phyloP scores from a whole-genome alignment of 2,329 filamentous ascomycete species.

The Akanthomyces muscarius region DNA sequence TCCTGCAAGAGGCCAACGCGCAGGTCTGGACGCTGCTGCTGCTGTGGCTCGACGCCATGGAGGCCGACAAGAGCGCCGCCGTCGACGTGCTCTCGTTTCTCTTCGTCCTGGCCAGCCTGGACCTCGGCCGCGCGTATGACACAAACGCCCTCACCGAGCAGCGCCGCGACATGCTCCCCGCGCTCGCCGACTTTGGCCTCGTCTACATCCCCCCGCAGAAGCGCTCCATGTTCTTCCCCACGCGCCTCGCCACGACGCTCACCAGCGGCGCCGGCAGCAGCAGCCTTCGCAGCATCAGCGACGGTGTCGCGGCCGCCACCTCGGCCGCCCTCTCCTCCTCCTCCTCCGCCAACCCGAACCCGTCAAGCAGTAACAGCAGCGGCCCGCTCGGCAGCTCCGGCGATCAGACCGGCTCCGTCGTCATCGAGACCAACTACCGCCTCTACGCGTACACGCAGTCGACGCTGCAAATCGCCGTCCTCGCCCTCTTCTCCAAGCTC shows the following conservation, averaged over 20 bases:
- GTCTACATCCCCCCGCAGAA: slow-evolving; percentile 66
- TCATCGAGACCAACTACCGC: slow-evolving; percentile 97
- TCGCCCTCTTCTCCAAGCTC: slow-evolving; percentile 83
- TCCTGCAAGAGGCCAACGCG: slow-evolving; percentile 91
- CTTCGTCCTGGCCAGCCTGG: slow-evolving; percentile 89
- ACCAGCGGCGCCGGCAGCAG: slow-evolving; percentile 70
- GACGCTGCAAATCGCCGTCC: slow-evolving; percentile 88
- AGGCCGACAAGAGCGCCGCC: slow-evolving; percentile 53
- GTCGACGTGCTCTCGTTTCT: slow-evolving; percentile 95
- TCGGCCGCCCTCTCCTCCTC: slow-evolving; percentile 34
- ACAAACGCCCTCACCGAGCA: slow-evolving; percentile 77
- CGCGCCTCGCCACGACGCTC: slow-evolving; percentile 87
- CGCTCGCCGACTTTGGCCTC: slow-evolving; percentile 87
- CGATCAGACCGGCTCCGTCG: slow-evolving; percentile 73
- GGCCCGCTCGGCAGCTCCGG: slow-evolving; percentile 33
- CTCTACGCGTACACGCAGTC: slow-evolving; percentile 96
- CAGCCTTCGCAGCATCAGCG: slow-evolving; percentile 64
- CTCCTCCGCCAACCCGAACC: slow-evolving; percentile 29
- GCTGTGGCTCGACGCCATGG: slow-evolving; percentile 84
- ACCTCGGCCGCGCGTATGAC: slow-evolving; percentile 87
- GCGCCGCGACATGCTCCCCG: slow-evolving; percentile 83
- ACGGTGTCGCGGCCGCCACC: slow-evolving; percentile 65
- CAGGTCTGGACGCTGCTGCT: slow-evolving; percentile 96
- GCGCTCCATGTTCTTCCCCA: slow-evolving; percentile 73
- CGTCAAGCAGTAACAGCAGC: slow-evolving; percentile 25